A percentile compares a stretch with the other conserved stretches of the same genome.
These are phyloP conservation scores for Acanthamoeba triangularis DNA, from an alignment of 208 protist species.

Conservation along the genomic window DNA sequence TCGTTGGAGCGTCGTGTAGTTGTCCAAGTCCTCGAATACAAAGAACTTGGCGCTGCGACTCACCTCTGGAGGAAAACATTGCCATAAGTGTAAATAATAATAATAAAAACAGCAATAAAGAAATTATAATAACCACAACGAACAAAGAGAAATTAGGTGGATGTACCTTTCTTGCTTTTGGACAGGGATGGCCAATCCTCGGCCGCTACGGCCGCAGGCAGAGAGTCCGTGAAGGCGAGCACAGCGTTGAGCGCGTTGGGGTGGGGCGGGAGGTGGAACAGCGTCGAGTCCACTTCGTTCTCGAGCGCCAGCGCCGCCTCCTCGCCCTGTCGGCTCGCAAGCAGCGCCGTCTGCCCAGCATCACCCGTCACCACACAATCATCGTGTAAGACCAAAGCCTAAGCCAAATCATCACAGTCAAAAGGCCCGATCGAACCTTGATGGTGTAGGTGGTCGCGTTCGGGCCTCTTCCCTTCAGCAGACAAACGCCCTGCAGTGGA, in stretches of 20 bases:
- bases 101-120: neutral
- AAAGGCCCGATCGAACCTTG: neutral
- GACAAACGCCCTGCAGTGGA: neutral
- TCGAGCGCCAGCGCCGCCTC: conserved; percentile 29
- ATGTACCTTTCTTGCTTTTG: neutral
- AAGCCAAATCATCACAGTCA: too few relatives aligned
- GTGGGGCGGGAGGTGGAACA: conserved; percentile 5
- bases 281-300: conserved; percentile 21
- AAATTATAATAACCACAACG: neutral
- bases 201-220: neutral
- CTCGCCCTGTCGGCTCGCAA: neutral
- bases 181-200: neutral
- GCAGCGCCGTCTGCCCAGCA: neutral
- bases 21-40: conserved; percentile 3
- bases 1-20: neutral
- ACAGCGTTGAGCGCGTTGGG: conserved; percentile 11
- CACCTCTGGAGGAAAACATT: neutral
- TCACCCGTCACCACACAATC: too few relatives aligned
- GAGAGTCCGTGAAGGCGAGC: neutral
- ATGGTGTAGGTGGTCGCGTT: neutral
- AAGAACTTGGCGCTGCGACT: neutral
- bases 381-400: too few relatives aligned
- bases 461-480: neutral
- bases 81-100: too few relatives aligned
- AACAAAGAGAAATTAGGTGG: neutral